Percentiles rank a stretch among this genome's conserved stretches.
Evolutionary conservation across 371 early-diverging fungal species (phyloP).

Genomic region (Batrachochytrium dendrobatidis): DNA sequence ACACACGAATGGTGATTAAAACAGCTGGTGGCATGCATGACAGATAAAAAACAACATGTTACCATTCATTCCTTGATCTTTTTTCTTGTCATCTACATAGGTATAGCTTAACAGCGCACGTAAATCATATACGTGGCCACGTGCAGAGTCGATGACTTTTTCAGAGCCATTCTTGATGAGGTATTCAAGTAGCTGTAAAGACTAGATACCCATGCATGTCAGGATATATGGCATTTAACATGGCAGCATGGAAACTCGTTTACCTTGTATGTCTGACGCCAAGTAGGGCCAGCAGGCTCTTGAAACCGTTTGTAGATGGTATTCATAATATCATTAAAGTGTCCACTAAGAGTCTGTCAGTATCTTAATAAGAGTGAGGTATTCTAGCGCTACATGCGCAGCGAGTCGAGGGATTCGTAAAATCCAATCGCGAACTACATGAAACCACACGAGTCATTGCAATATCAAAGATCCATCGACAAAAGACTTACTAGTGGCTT

Average conservation of each 20-base stretch:
- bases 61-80: slow-evolving; percentile 96
- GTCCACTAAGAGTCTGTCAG: slow-evolving; percentile 59
- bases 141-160: slow-evolving; percentile 79
- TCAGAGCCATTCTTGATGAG: slow-evolving; percentile 92
- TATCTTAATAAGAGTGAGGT: too few species aligned
- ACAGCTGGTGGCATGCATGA: neutral
- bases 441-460: too few species aligned
- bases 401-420: too few species aligned
- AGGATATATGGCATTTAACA: neutral
- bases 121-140: slow-evolving; percentile 74
- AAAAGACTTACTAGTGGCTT: too few species aligned
- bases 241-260: slow-evolving; percentile 2
- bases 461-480: too few species aligned
- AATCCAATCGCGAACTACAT: too few species aligned
- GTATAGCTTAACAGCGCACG: slow-evolving; percentile 66
- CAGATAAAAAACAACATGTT: too few species aligned
- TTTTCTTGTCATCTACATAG: slow-evolving; percentile 81
- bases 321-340: slow-evolving; percentile 90
- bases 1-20: neutral
- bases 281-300: slow-evolving; percentile 74
- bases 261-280: slow-evolving; percentile 94
- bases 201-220: slow-evolving; percentile 45
- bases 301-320: slow-evolving; percentile 78
- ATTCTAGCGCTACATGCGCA: too few species aligned
- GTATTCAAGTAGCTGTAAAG: slow-evolving; percentile 85